Evolutionary conservation across 306 rosid genomes (phyloP), one percentile per base, ranked within the genome.

Genomic region (Rubus idaeus): DNA sequence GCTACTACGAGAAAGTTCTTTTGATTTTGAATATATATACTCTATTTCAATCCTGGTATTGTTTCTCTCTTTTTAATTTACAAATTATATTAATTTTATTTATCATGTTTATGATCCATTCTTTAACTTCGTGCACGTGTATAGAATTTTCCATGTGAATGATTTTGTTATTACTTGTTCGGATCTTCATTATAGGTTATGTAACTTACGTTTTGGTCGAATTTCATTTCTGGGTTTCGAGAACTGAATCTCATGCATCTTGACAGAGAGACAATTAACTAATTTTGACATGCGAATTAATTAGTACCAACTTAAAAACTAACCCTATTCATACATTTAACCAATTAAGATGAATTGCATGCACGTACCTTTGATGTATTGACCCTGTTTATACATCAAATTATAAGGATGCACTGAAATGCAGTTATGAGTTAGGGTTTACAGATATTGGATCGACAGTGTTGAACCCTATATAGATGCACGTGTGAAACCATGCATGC

Each of bases 1-100:
- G 68, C 75, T 40, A 90, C 85, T 44, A 85, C 88, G 51, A 87
- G 87, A 84, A 89, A 89, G 75, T 89, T 93, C 90, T 91, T 89
- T 72, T 91, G 84, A 90, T 39, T 47, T 47, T 46, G 39, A 40
- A n/a, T n/a, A n/a, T n/a, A 74, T 52, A 39, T 52, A 23, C 21
- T 42, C 42, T 44, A 42, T 52, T 8, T 20, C 50, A 20, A 60
- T 62, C 44, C 65, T 10, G 83, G 74, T 80, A 80, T 42, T 12
- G 6, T 56, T 68, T 65, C 66, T 30, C n/a, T 57, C 49, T 12
- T 53, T 21, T 17, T 12, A 4, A 26, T 20, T n/a, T 8, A 44
- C 17, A 2, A 14, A 10, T 68, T 46, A 45, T 17, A 46, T 53
- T 42, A 12, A 68, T 77, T 47, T 3, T 10, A 46, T 67, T 57